These are phyloP conservation scores for Lunularia cruciata DNA, from an alignment of 225 moss, liverwort and hornwort species.

Conservation along the genomic window DNA sequence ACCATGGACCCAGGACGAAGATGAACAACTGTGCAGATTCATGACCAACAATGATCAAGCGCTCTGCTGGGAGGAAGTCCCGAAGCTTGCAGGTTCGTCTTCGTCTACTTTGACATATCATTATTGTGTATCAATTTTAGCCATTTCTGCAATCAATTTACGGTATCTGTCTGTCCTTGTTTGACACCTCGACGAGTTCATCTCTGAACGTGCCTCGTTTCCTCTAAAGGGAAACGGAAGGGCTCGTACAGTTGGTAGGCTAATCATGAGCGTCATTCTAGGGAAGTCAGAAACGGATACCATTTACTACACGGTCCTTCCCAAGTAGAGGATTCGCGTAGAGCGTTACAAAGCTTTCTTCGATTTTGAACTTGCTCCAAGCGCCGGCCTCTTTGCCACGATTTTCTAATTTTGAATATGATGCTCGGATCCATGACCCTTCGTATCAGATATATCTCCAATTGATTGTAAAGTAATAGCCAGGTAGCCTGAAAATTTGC, in stretches of 20 bases:
- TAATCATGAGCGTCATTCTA: neutral
- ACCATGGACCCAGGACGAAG: constrained; percentile 32
- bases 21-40: constrained; percentile 34
- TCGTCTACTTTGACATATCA: neutral
- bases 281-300: too few relatives aligned
- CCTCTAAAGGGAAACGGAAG: neutral
- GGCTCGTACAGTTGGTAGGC: neutral
- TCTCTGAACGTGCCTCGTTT: neutral
- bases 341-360: too few relatives aligned
- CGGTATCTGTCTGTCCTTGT: too few relatives aligned
- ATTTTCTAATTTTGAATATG: too few relatives aligned
- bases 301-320: neutral
- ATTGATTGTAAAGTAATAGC: too few relatives aligned
- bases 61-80: constrained; percentile 34
- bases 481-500: too few relatives aligned
- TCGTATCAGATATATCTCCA: too few relatives aligned
- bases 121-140: neutral
- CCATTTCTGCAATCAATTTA: neutral
- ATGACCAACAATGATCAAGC: constrained; percentile 34
- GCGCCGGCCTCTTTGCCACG: too few relatives aligned
- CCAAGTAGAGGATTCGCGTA: too few relatives aligned
- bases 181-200: too few relatives aligned
- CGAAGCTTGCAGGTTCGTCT: constrained; percentile 26
- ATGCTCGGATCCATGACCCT: too few relatives aligned
- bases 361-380: too few relatives aligned